Percentiles rank a stretch among this genome's conserved stretches.
phyloP scores from a whole-genome alignment of 2,329 filamentous ascomycete genomes.

The Fusarium ambrosium region DNA sequence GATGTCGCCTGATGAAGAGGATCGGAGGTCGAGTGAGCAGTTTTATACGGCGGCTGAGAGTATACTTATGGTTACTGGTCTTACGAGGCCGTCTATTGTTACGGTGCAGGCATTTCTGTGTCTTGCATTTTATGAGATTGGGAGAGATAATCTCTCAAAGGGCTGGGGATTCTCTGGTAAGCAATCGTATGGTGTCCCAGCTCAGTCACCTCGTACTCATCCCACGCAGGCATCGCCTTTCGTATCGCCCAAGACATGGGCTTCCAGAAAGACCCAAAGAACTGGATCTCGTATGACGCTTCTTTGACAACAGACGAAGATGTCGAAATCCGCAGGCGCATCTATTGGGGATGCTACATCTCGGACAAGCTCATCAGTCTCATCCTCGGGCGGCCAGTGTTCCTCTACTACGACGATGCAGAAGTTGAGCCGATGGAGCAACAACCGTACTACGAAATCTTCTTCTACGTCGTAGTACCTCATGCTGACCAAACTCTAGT shows the following conservation, averaged over 20 bases:
- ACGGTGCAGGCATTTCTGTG: slow-evolving; percentile 46
- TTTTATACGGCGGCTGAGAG: slow-evolving; percentile 45
- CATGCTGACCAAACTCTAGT: neutral
- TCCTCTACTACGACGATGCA: slow-evolving; percentile 7
- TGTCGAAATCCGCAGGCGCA: slow-evolving; percentile 46
- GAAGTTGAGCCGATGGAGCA: slow-evolving; percentile 19
- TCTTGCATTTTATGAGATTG: slow-evolving; percentile 48
- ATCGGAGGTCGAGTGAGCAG: slow-evolving; percentile 25
- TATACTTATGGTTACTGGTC: slow-evolving; percentile 44
- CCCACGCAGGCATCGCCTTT: slow-evolving; percentile 47
- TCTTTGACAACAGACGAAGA: slow-evolving; percentile 40
- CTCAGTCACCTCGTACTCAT: neutral
- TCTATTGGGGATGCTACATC: slow-evolving; percentile 49
- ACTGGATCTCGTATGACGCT: slow-evolving; percentile 38
- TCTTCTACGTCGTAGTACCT: too few relatives aligned
- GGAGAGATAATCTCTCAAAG: slow-evolving; percentile 46
- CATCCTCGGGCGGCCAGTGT: neutral
- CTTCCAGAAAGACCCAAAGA: slow-evolving; percentile 45
- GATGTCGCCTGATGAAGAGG: slow-evolving; percentile 23
- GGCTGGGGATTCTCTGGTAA: slow-evolving; percentile 47
- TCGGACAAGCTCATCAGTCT: slow-evolving; percentile 45
- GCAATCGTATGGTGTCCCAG: neutral
- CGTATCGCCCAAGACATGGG: slow-evolving; percentile 49
- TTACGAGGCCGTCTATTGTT: slow-evolving; percentile 39
- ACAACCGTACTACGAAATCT: slow-evolving; percentile 4